Evolutionary conservation across 1,284 basidiomycete species (phyloP), one percentile per base, ranked within the genome.

Genomic region (Apiotrichum siamense): DNA sequence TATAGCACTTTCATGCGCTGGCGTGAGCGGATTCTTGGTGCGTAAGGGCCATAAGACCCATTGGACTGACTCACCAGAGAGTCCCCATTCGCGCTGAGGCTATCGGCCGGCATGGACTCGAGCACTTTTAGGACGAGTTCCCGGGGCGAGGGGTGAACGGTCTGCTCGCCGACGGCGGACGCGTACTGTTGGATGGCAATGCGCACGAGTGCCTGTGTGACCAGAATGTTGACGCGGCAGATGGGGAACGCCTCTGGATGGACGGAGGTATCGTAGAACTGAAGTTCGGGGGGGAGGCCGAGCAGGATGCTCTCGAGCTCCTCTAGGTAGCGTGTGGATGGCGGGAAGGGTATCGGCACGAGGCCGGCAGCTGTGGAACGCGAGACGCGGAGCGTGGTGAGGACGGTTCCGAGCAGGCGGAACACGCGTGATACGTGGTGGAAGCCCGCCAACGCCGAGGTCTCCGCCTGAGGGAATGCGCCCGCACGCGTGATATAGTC

Each of bases 41-140:
- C 10, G 29, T 31, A 31, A 9, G 29, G n/a, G n/a, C n/a, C n/a
- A n/a, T n/a, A n/a, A n/a, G n/a, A n/a, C n/a, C n/a, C n/a, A n/a
- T n/a, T n/a, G n/a, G n/a, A n/a, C n/a, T n/a, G n/a, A n/a, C n/a
- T n/a, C 29, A 31, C 29, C 47, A 65, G 43, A 21, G 56, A 58
- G 27, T 65, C 62, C 7, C 63, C 63, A 31, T 65, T 65, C 23
- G 63, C 63, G 1, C 61, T 61, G 18, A 65, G 51, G n/a, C 57
- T 57, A 36, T 63, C 62, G 37, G 56, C 56, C 9, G 61, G 59
- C 60, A 65, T 65, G 7, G 29, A 20, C 24, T 38, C 31, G 25
- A 41, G 39, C 25, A 27, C 27, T 7, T 41, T 25, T 4, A 41
- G 24, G n/a, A 41, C 24, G 7, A 26, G 39, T 18, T 41, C 27